Base-by-base conservation (phyloP, 192 early-diverging fungal species). In the Rhizophagus prolifer region DNA sequence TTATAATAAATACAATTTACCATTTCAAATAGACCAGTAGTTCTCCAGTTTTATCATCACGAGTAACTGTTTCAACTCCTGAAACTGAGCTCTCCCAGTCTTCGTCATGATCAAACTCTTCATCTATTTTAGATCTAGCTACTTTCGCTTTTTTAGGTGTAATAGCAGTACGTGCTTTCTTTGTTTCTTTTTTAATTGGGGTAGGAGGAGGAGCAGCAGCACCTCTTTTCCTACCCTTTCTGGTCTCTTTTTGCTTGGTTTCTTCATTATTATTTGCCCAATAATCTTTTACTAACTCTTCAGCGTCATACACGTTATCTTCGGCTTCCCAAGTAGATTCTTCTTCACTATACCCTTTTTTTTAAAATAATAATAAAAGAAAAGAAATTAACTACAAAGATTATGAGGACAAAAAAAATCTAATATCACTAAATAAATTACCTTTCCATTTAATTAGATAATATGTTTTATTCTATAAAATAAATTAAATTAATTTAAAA, bases 391-490 rank as follows among this genome's bases (percentile, higher is more conserved):
- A 38, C 7, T 38, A 8, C 36, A 38, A 38, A 38, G 36, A 38
- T 38, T 2, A 31, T 3, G 31, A 31, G 3, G 3, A 31, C 1
- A 31, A 31, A 31, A 38, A 38, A 36, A 8, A 38, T 38, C 36
- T 38, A 38, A 38, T 38, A 38, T 38, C 36, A 5, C 36, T 8
- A 38, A 19, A 47, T 28, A n/a, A 30, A 19, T 70, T 76, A 76
- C 75, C 75, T 68, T 76, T 76, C 75, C 75, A 76, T 23, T 67
- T 76, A 30, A 76, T 76, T 12, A 38, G 16, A 58, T 76, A 76
- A 14, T 65, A 50, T 16, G 30, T 76, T 58, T 47, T 58, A 38
- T 30, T 30, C 64, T 65, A 59, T 7, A 26, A 68, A n/a, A 8
- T n/a, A 64, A 63, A 25, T 46, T 6, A 44, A 44, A 21, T 44